These are phyloP conservation scores for Platanthera zijinensis DNA, from an alignment of 106 monocot genomes.

Conservation along the genomic window DNA sequence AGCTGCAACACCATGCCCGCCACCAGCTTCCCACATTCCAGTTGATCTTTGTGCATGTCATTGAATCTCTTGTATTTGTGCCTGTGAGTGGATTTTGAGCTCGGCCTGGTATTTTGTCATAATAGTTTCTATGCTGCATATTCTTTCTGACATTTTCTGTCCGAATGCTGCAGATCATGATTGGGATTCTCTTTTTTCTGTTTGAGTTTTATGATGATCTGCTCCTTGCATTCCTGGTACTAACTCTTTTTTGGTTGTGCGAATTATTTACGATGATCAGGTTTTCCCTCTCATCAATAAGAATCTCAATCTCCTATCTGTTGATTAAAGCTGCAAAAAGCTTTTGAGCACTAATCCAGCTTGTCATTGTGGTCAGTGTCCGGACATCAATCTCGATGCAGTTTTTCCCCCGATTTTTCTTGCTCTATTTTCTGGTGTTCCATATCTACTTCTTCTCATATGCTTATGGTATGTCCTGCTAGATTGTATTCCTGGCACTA, in stretches of 20 bases:
- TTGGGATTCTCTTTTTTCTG: constrained; percentile 94
- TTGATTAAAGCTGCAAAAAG: not conserved
- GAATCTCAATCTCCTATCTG: not conserved
- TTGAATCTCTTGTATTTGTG: constrained; percentile 97
- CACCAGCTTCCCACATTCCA: constrained; percentile 98
- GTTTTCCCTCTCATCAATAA: constrained; percentile 23
- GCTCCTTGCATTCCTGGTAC: constrained; percentile 89
- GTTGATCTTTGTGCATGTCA: constrained; percentile 96
- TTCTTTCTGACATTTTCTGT: constrained; percentile 1
- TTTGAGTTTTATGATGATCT: constrained; percentile 99
- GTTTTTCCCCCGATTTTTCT: constrained; percentile 99
- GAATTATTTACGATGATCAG: constrained; percentile 99
- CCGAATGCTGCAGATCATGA: constrained; percentile 75
- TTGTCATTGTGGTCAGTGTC: constrained; percentile 44
- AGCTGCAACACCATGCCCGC: constrained; percentile 98
- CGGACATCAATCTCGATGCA: constrained; percentile 97
- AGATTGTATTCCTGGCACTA: not conserved
- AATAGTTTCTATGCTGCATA: not conserved
- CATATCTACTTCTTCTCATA: constrained; percentile 99
- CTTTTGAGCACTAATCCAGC: not conserved
- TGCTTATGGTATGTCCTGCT: constrained; percentile 58
- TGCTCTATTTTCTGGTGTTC: constrained; percentile 89
- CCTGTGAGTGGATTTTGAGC: constrained; percentile 50
- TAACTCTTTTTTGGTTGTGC: constrained; percentile 97
- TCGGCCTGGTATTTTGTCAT: not conserved